phyloP scores from a whole-genome alignment of 306 rosid genomes.

The Mucuna pruriens region DNA sequence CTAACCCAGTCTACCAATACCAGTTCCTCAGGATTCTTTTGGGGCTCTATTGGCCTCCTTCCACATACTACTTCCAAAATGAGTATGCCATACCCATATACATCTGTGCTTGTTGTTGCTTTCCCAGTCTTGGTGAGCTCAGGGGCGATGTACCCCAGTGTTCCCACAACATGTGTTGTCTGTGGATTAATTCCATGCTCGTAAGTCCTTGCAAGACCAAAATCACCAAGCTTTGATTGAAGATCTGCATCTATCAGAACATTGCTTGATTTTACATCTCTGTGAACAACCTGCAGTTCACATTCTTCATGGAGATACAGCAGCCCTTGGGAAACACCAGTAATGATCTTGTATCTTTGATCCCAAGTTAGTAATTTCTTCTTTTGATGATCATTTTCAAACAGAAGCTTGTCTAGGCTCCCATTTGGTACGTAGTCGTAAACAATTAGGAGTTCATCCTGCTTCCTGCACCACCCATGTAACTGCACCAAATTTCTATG shows the following conservation, averaged over 20 bases:
- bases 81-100: conserved; percentile 41
- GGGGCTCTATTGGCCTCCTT: conserved; percentile 39
- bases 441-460: conserved; percentile 47
- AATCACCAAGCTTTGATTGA: conserved; percentile 45
- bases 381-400: conserved; percentile 30
- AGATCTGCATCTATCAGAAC: conserved; percentile 44
- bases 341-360: conserved; percentile 41
- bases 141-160: conserved; percentile 50
- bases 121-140: conserved; percentile 46
- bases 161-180: conserved; percentile 44
- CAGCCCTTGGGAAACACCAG: conserved; percentile 45
- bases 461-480: conserved; percentile 46
- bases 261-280: conserved; percentile 49
- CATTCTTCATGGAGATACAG: conserved; percentile 54
- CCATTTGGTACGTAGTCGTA: conserved; percentile 47
- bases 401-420: conserved; percentile 48
- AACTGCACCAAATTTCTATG: conserved; percentile 51
- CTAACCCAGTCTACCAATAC: conserved; percentile 45
- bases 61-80: conserved; percentile 44
- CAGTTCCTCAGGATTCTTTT: conserved; percentile 31
- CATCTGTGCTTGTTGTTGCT: conserved; percentile 47
- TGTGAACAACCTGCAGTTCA: conserved; percentile 44
- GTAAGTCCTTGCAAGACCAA: conserved; percentile 45
- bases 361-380: conserved; percentile 37
- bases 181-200: conserved; percentile 42